Percentiles rank a stretch among this genome's conserved stretches.
phyloP scores from a whole-genome alignment of 306 rosid species.

The Cucumis melo region DNA sequence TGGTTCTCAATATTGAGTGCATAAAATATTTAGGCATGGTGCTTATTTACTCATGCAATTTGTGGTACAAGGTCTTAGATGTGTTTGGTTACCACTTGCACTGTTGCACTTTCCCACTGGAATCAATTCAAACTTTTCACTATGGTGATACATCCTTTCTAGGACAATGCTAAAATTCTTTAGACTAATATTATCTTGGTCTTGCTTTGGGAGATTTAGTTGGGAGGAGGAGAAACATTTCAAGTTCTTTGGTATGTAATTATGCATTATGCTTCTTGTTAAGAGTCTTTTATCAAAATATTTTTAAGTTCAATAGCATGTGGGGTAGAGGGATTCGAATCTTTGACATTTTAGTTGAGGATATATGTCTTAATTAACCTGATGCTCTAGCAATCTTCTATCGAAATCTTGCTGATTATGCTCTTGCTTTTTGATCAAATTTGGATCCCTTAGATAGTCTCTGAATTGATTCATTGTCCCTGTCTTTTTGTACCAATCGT shows the following conservation, averaged over 20 bases:
- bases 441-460: neutral
- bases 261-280: neutral
- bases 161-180: neutral
- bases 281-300: neutral
- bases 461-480: neutral
- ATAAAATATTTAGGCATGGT: neutral
- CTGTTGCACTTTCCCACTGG: neutral
- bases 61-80: neutral
- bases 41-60: neutral
- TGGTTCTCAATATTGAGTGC: neutral
- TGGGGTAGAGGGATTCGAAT: no score
- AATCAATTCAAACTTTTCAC: neutral
- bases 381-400: neutral
- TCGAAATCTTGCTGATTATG: neutral
- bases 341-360: no score
- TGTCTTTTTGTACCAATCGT: neutral
- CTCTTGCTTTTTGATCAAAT: neutral
- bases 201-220: neutral
- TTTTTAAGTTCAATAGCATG: neutral
- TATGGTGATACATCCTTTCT: neutral
- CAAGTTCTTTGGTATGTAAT: neutral
- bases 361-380: neutral
- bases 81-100: neutral
- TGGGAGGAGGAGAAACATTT: neutral
- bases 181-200: neutral